Evolutionary conservation across 345 rosid genomes (phyloP).

Genomic region (Brassica incana): DNA sequence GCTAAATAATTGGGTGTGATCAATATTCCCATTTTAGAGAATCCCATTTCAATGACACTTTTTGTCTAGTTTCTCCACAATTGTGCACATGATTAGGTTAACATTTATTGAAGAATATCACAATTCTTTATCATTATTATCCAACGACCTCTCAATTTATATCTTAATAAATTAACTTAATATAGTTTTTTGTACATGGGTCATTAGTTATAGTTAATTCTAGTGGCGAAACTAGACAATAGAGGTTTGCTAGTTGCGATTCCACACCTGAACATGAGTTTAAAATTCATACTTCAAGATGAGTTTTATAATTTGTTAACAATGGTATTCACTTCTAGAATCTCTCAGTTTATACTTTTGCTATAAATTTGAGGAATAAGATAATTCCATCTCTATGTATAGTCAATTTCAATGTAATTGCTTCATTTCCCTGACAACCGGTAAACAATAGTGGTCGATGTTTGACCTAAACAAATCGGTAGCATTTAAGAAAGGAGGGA

Average conservation of each 20-base stretch:
- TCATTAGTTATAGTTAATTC: not conserved
- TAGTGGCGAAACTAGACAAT: not conserved
- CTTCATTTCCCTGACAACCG: constrained; percentile 6
- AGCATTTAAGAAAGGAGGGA: constrained; percentile 7
- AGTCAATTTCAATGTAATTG: not conserved
- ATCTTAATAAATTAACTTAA: not conserved
- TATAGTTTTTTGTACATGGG: not conserved
- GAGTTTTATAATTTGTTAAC: not conserved
- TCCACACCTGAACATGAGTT: not conserved
- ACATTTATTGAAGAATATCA: constrained; percentile 15
- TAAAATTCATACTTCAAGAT: not conserved
- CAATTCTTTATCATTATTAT: not conserved
- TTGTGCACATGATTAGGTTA: constrained; percentile 24
- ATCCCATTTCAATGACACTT: constrained; percentile 5
- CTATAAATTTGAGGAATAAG: not conserved
- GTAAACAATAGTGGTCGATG: not conserved
- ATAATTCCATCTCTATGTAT: not conserved
- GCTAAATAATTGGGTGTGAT: constrained; percentile 17
- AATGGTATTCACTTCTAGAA: not conserved
- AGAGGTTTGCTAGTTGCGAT: not conserved
- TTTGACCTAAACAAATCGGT: constrained; percentile 2
- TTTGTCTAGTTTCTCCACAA: constrained; percentile 24
- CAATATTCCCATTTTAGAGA: constrained; percentile 27
- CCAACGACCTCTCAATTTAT: constrained; percentile 16
- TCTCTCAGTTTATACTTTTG: not conserved